Conservation (phyloP, 768 basidiomycete species). For the Lactarius tabidus region DNA sequence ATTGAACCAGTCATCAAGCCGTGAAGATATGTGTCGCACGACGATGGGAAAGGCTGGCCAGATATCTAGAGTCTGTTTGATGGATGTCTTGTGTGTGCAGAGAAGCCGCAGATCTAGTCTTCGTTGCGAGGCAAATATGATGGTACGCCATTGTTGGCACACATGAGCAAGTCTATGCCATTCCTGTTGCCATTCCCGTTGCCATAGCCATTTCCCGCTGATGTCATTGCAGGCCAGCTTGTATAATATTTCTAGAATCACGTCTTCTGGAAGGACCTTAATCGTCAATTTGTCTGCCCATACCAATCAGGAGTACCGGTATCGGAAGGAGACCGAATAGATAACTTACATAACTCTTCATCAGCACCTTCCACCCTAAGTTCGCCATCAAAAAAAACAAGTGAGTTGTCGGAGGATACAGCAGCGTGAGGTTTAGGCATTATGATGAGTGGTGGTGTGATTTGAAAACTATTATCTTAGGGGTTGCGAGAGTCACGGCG, state of each 20-base stretch:
- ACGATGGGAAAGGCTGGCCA: not conserved
- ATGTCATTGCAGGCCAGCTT: not conserved
- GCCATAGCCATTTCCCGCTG: too few species aligned
- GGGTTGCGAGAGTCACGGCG: too few species aligned
- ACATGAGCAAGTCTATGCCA: conserved; percentile 6
- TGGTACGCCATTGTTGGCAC: not conserved
- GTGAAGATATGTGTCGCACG: not conserved
- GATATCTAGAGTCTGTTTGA: not conserved
- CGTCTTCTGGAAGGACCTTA: conserved; percentile 2
- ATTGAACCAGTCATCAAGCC: not conserved
- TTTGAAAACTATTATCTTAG: too few species aligned
- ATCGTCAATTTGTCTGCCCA: not conserved
- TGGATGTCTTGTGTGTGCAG: conserved; percentile 4
- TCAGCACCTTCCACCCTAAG: not conserved
- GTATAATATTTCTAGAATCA: conserved; percentile 5
- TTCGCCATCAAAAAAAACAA: not conserved
- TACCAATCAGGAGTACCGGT: not conserved
- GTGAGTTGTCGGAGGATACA: not conserved
- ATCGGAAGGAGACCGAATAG: not conserved
- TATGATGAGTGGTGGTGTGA: not conserved
- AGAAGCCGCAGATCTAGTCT: conserved; percentile 3
- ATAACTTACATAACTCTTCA: not conserved
- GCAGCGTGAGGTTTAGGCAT: not conserved
- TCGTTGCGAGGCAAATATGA: conserved; percentile 3
- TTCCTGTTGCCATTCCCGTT: not conserved